A percentile compares a stretch with the other conserved stretches of the same genome.
Evolutionary conservation across 2,329 filamentous ascomycete genomes (phyloP).

Genomic region (Juglanconis juglandina): DNA sequence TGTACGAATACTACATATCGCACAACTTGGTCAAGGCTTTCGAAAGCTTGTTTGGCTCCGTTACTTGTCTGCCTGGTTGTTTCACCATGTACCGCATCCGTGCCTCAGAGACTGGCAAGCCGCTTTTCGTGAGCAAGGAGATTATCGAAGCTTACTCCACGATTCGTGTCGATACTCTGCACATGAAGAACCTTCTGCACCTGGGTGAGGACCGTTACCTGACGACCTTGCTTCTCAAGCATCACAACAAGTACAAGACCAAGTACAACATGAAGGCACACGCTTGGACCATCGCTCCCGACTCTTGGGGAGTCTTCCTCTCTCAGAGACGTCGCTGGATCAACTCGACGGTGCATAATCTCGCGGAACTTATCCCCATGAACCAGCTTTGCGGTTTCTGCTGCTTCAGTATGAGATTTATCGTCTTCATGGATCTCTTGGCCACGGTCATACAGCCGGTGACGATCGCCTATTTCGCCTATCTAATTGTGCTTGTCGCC

Average conservation of each 20-base stretch:
- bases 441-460: conserved; percentile 91
- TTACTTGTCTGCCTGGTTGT: conserved; percentile 96
- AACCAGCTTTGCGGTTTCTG: conserved; percentile 97
- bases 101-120: conserved; percentile 89
- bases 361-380: conserved; percentile 91
- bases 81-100: conserved; percentile 99
- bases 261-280: conserved; percentile 93
- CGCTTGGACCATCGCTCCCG: conserved; percentile 95
- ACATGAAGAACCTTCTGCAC: conserved; percentile 98
- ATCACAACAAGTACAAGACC: conserved; percentile 92
- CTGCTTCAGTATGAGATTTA: conserved; percentile 99
- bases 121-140: conserved; percentile 91
- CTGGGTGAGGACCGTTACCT: conserved; percentile 97
- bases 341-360: conserved; percentile 97
- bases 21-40: conserved; percentile 97
- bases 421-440: conserved; percentile 90
- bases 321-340: conserved; percentile 99
- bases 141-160: conserved; percentile 84
- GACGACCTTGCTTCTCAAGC: conserved; percentile 89
- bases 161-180: conserved; percentile 93
- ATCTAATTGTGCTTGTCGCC: conserved; percentile 75
- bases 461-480: conserved; percentile 82
- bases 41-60: conserved; percentile 92
- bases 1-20: conserved; percentile 99
- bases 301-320: conserved; percentile 90